These are phyloP conservation scores for Fusarium cyanostomum DNA, from an alignment of 2,329 filamentous ascomycete species.

Conservation along the genomic window DNA sequence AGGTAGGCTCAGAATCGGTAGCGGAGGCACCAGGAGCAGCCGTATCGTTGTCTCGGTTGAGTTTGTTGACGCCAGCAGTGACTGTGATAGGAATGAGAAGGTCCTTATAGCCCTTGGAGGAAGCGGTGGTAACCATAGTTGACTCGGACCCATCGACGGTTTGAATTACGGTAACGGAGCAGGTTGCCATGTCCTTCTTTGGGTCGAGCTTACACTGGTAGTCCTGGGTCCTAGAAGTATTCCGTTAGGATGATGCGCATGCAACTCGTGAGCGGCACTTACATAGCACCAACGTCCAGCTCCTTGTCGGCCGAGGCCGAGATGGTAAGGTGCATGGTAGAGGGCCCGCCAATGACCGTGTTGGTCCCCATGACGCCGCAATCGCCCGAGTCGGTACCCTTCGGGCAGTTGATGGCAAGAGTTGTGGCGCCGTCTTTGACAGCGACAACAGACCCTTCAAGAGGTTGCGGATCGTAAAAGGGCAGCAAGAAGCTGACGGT, in stretches of 20 bases:
- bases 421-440: conserved; percentile 45
- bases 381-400: conserved; percentile 24
- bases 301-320: conserved; percentile 8
- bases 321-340: conserved; percentile 14
- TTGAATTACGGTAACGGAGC: conserved; percentile 24
- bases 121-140: conserved; percentile 1
- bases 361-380: conserved; percentile 43
- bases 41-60: conserved; percentile 30
- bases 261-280: neutral
- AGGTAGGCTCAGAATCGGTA: conserved; percentile 25
- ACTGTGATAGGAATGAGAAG: conserved; percentile 47
- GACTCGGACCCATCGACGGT: neutral
- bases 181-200: conserved; percentile 37
- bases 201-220: conserved; percentile 41
- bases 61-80: conserved; percentile 51
- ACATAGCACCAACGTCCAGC: conserved; percentile 28
- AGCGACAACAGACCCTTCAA: conserved; percentile 46
- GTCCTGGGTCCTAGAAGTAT: conserved; percentile 25
- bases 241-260: neutral
- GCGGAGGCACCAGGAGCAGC: conserved; percentile 11
- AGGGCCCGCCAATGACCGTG: conserved; percentile 38
- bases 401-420: conserved; percentile 41
- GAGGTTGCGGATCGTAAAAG: conserved; percentile 28
- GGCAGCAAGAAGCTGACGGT: conserved; percentile 44
- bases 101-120: conserved; percentile 26